Evolutionary conservation across 306 rosid genomes (phyloP).

Genomic region (Vigna nakashimae): DNA sequence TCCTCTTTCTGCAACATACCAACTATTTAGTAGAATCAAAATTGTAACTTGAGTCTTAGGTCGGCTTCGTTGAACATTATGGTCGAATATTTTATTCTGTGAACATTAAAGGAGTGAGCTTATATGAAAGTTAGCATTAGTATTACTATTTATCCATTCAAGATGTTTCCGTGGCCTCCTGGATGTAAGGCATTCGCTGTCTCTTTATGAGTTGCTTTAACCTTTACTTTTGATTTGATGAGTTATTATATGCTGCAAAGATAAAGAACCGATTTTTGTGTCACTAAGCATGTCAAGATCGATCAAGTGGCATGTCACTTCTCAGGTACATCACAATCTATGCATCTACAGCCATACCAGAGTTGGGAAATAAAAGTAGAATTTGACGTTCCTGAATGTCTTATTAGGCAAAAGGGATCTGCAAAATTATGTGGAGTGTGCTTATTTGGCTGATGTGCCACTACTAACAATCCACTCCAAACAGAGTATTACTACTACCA

Average conservation of each 20-base stretch:
- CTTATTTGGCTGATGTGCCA: constrained; percentile 19
- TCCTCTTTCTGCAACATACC: background rate
- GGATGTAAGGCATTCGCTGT: constrained; percentile 1
- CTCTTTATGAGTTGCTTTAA: constrained; percentile 27
- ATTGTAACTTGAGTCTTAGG: background rate
- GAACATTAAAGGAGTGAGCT: background rate
- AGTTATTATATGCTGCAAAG: constrained; percentile 34
- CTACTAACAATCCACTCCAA: constrained; percentile 33
- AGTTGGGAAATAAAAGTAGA: background rate
- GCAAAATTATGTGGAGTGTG: background rate
- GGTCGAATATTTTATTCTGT: background rate
- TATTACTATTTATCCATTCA: background rate
- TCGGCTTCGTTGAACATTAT: too few relatives aligned
- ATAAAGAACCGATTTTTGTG: constrained; percentile 29
- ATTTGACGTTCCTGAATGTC: background rate
- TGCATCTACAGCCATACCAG: background rate
- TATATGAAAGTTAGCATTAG: background rate
- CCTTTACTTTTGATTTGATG: constrained; percentile 2
- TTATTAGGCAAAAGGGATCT: background rate
- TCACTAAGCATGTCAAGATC: constrained; percentile 17
- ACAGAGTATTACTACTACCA: background rate
- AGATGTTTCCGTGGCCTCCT: constrained; percentile 6
- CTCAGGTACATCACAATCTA: constrained; percentile 29
- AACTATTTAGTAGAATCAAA: background rate
- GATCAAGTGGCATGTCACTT: constrained; percentile 27